These are phyloP conservation scores for Termitomyces sp. DNA, from an alignment of 768 basidiomycete genomes.

Conservation along the genomic window DNA sequence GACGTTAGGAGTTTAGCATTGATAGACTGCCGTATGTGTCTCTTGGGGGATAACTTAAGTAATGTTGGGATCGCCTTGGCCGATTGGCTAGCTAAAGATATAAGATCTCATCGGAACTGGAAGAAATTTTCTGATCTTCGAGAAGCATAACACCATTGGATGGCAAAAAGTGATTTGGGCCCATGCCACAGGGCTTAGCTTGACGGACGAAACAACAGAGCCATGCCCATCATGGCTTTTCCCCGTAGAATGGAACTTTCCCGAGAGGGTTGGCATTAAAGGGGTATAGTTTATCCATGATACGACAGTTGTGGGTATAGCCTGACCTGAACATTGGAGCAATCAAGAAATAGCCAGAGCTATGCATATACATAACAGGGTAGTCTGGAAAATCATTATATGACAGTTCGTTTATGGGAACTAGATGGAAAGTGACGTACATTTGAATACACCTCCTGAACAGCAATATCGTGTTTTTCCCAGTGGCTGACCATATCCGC, in stretches of 20 bases:
- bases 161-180: not conserved
- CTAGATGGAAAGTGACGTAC: slow-evolving; percentile 40
- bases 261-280: slow-evolving; percentile 15
- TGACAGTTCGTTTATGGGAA: slow-evolving; percentile 11
- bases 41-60: slow-evolving; percentile 3
- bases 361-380: slow-evolving; percentile 49
- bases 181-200: not conserved
- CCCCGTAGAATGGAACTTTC: slow-evolving; percentile 19
- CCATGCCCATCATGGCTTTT: not conserved
- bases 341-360: slow-evolving; percentile 43
- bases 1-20: not conserved
- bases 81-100: slow-evolving; percentile 13
- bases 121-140: slow-evolving; percentile 31
- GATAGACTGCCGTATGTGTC: not conserved
- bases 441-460: slow-evolving; percentile 77
- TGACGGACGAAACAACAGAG: slow-evolving; percentile 6
- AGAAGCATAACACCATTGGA: slow-evolving; percentile 17
- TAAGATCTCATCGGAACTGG: slow-evolving; percentile 18
- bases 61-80: slow-evolving; percentile 3
- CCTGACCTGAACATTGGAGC: slow-evolving; percentile 10
- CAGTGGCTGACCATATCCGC: slow-evolving; percentile 84
- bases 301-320: slow-evolving; percentile 20
- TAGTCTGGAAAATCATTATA: slow-evolving; percentile 50
- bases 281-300: slow-evolving; percentile 21
- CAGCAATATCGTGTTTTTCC: slow-evolving; percentile 80